These are phyloP conservation scores for Wickerhamomyces hampshirensis DNA, from an alignment of 805 yeast species.

Conservation along the genomic window DNA sequence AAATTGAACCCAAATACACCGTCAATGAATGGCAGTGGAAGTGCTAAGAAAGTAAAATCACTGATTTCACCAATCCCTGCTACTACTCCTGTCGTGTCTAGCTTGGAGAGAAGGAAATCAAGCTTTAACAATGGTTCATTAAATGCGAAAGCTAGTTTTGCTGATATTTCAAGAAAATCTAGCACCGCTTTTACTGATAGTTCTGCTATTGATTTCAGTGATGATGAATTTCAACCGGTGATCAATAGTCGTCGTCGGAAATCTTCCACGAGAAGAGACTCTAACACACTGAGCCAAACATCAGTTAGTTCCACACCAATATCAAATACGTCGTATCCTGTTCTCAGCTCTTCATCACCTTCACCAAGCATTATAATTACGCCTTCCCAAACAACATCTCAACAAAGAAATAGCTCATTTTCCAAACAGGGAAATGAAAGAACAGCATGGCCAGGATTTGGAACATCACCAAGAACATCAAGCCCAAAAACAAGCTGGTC, in stretches of 20 bases:
- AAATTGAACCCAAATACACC: constrained; percentile 12
- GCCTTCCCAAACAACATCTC: neutral
- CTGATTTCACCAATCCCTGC: constrained; percentile 1
- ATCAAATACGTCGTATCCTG: too few species aligned
- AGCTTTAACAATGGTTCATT: constrained; percentile 1
- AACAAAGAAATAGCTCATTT: neutral
- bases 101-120: constrained; percentile 8
- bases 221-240: constrained; percentile 31
- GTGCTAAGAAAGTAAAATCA: constrained; percentile 7
- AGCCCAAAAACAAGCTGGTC: constrained; percentile 13
- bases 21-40: neutral
- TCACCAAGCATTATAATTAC: too few species aligned
- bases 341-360: too few species aligned
- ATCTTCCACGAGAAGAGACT: constrained; percentile 22
- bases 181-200: constrained; percentile 11
- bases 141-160: constrained; percentile 2
- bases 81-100: constrained; percentile 3
- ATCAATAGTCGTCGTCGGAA: constrained; percentile 27
- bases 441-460: constrained; percentile 10
- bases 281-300: constrained; percentile 1
- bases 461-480: constrained; percentile 3
- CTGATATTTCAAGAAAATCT: constrained; percentile 3
- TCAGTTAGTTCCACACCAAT: too few species aligned
- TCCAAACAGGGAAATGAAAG: neutral
- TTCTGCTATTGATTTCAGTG: constrained; percentile 26